Conservation (phyloP, 345 rosid species). For the Citrus trifoliata region DNA sequence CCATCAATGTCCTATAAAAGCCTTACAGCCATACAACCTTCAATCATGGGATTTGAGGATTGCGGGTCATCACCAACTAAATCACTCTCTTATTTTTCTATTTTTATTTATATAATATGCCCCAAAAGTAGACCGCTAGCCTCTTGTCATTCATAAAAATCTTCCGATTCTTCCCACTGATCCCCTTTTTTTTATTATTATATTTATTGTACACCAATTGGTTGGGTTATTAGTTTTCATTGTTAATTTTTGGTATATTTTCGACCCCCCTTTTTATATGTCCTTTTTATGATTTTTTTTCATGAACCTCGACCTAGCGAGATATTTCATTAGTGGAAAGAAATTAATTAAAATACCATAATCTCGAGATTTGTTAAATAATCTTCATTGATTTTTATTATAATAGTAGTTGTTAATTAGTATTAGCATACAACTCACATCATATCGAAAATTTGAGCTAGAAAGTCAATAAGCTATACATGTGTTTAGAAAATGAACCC, state of each 20-base stretch:
- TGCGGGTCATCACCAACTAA: background rate
- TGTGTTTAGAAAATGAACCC: background rate
- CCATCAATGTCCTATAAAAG: conserved; percentile 20
- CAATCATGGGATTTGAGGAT: conserved; percentile 4
- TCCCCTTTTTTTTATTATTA: too few relatives aligned
- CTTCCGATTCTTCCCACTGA: background rate
- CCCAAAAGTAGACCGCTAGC: background rate
- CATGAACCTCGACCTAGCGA: too few relatives aligned
- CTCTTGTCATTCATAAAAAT: background rate
- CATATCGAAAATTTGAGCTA: background rate
- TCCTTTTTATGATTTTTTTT: too few relatives aligned
- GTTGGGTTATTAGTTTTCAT: background rate
- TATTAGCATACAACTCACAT: background rate
- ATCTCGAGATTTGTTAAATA: too few relatives aligned
- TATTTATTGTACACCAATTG: too few relatives aligned
- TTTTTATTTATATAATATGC: background rate
- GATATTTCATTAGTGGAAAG: too few relatives aligned
- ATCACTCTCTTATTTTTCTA: too few relatives aligned
- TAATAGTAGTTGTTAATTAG: background rate
- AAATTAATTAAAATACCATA: too few relatives aligned
- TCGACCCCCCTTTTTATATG: too few relatives aligned
- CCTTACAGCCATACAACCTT: conserved; percentile 16
- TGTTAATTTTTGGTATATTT: too few relatives aligned
- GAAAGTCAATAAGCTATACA: background rate
- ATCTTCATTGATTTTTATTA: background rate